phyloP scores from a whole-genome alignment of 176 grass and related monocot species.

The Guadua angustifolia region DNA sequence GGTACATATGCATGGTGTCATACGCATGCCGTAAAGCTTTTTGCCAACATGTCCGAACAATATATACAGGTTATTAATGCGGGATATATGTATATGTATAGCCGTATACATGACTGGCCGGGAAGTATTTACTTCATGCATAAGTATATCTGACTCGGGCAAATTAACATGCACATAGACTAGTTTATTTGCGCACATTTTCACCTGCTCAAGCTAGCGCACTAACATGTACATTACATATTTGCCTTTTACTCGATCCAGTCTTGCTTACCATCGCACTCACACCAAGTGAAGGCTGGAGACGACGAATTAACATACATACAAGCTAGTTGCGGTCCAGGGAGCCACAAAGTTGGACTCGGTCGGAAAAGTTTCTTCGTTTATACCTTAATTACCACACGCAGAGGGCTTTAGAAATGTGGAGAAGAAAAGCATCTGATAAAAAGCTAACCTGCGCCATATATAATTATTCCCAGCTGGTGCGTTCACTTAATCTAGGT shows the following conservation, averaged over 20 bases:
- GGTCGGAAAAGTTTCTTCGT: slow-evolving; percentile 12
- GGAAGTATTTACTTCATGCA: not conserved
- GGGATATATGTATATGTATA: too few relatives aligned
- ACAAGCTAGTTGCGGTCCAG: slow-evolving; percentile 25
- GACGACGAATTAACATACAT: not conserved
- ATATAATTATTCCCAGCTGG: slow-evolving; percentile 36
- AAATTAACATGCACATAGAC: not conserved
- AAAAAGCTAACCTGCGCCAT: slow-evolving; percentile 36
- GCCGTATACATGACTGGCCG: not conserved
- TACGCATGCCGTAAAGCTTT: not conserved
- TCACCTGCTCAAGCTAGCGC: slow-evolving; percentile 23
- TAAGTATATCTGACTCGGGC: not conserved
- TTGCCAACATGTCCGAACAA: not conserved
- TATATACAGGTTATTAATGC: not conserved
- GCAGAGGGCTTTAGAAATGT: slow-evolving; percentile 46
- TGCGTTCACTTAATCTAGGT: slow-evolving; percentile 34
- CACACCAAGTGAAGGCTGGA: slow-evolving; percentile 37
- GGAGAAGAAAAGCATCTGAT: slow-evolving; percentile 49
- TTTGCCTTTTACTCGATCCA: not conserved
- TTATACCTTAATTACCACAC: not conserved
- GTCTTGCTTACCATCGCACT: slow-evolving; percentile 40
- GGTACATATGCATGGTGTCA: not conserved
- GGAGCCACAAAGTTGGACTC: slow-evolving; percentile 62
- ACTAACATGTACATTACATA: not conserved
- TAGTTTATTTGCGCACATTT: not conserved